These are phyloP conservation scores for Teratosphaeria gauchensis DNA, from an alignment of 2,329 filamentous ascomycete species.

Conservation along the genomic window DNA sequence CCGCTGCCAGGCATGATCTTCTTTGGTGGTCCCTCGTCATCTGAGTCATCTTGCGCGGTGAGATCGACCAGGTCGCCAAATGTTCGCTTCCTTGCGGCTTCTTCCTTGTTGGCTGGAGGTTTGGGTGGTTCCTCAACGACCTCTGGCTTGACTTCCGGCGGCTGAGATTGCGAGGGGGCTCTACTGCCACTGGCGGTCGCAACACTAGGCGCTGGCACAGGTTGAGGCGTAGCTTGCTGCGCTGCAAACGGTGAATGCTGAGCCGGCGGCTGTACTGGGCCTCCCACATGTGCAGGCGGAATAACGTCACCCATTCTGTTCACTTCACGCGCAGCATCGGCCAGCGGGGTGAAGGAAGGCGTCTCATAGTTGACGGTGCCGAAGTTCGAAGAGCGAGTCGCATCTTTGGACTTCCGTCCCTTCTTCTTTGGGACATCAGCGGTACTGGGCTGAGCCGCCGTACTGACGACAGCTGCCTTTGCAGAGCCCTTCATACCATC, in stretches of 20 bases:
- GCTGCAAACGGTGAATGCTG: neutral
- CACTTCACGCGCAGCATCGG: conserved; percentile 15
- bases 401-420: conserved; percentile 8
- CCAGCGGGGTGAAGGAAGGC: conserved; percentile 16
- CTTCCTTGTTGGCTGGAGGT: conserved; percentile 40
- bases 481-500: conserved; percentile 10
- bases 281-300: neutral
- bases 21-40: conserved; percentile 35
- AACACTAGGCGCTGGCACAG: neutral
- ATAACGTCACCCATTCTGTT: conserved; percentile 11
- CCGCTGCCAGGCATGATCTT: conserved; percentile 12
- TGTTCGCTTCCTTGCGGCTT: conserved; percentile 45
- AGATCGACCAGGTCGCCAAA: conserved; percentile 47
- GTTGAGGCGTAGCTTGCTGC: neutral
- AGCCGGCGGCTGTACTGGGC: conserved; percentile 6
- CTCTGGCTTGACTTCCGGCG: conserved; percentile 13
- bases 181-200: neutral
- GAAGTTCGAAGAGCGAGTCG: conserved; percentile 1
- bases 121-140: conserved; percentile 14
- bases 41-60: conserved; percentile 32
- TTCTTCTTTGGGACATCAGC: conserved; percentile 10
- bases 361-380: conserved; percentile 18
- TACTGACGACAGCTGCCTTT: conserved; percentile 3
- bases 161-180: conserved; percentile 5
- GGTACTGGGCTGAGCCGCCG: conserved; percentile 8